Conservation (phyloP, 2,329 filamentous ascomycete genomes). For the Beauveria varroae region DNA sequence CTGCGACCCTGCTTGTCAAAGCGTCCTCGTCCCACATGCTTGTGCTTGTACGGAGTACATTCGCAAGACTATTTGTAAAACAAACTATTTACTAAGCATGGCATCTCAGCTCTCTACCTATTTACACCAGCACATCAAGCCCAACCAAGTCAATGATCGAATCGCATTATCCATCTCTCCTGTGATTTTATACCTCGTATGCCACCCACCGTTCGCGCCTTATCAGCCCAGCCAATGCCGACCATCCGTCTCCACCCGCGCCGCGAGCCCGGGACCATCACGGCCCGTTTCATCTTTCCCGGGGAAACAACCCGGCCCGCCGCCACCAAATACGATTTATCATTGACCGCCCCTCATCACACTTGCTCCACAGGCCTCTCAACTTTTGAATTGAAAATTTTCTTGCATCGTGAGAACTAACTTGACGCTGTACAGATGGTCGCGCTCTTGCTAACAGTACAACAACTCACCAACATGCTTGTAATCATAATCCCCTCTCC, state of each 20-base stretch:
- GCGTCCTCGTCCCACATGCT: background rate
- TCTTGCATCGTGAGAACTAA: too few relatives aligned
- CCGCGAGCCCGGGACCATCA: constrained; percentile 17
- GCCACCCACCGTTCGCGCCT: too few relatives aligned
- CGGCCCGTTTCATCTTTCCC: constrained; percentile 18
- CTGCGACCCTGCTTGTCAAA: background rate
- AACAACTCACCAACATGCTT: too few relatives aligned
- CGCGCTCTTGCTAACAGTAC: too few relatives aligned
- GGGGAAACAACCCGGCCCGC: constrained; percentile 18
- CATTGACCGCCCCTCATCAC: too few relatives aligned
- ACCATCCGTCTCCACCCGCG: constrained; percentile 2
- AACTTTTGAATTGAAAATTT: too few relatives aligned
- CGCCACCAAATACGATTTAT: background rate
- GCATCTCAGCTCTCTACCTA: too few relatives aligned
- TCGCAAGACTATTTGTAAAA: background rate
- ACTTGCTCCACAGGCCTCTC: too few relatives aligned
- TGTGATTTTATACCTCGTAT: background rate
- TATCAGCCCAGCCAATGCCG: background rate
- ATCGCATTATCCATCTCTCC: background rate
- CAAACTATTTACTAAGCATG: background rate
- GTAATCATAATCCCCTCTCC: too few relatives aligned
- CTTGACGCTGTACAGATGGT: too few relatives aligned
- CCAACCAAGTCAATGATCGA: too few relatives aligned
- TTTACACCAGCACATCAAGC: too few relatives aligned
- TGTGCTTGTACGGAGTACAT: background rate